phyloP scores from a whole-genome alignment of 768 basidiomycete species.

The Amanita molliuscula region DNA sequence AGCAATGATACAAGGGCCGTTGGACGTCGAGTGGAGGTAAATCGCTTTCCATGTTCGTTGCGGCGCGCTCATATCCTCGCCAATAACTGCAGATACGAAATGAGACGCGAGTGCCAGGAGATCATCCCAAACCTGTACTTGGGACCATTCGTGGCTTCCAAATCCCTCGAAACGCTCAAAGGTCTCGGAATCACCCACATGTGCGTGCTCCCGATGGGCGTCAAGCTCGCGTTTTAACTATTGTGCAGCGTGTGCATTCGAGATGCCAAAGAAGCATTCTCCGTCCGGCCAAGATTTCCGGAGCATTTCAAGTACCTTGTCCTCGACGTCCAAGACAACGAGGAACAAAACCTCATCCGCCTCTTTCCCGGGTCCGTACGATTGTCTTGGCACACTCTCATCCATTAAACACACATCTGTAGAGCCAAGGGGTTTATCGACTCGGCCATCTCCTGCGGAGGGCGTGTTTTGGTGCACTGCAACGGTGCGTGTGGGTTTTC shows the following conservation, averaged over 20 bases:
- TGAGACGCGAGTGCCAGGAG: conserved; percentile 92
- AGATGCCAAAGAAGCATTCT: conserved; percentile 83
- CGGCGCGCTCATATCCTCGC: background rate
- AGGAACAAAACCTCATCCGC: conserved; percentile 90
- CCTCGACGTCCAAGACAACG: conserved; percentile 83
- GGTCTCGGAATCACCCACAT: conserved; percentile 74
- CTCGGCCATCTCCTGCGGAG: conserved; percentile 47
- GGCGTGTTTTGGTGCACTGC: conserved; percentile 81
- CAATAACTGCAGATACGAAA: conserved; percentile 66
- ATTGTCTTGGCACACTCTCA: background rate
- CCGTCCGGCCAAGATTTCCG: conserved; percentile 78
- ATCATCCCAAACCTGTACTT: conserved; percentile 76
- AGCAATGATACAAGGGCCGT: conserved; percentile 65
- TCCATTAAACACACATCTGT: conserved; percentile 1
- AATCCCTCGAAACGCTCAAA: conserved; percentile 61
- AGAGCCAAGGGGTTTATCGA: conserved; percentile 77
- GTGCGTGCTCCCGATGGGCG: conserved; percentile 23
- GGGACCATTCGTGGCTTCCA: conserved; percentile 84
- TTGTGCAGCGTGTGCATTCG: conserved; percentile 73
- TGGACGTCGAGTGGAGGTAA: conserved; percentile 79
- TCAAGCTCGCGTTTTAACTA: background rate
- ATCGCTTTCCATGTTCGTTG: conserved; percentile 11
- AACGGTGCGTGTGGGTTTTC: conserved; percentile 44
- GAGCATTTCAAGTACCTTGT: conserved; percentile 70
- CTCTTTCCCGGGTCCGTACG: conserved; percentile 70